Base-by-base conservation (phyloP, 768 basidiomycete species). In the Mycena alexandri region DNA sequence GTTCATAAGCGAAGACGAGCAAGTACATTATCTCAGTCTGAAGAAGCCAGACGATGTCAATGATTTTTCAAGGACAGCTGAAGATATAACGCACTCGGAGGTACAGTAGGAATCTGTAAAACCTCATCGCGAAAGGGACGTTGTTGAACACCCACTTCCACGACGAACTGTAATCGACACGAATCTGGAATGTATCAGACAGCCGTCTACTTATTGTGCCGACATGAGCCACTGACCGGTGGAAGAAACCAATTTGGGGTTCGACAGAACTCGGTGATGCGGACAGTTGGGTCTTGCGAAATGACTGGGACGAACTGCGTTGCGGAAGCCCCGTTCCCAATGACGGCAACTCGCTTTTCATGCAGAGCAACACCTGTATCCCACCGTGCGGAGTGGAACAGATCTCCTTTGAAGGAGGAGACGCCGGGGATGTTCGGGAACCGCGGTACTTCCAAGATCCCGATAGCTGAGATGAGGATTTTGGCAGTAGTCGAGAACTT, bases 241-340 rank as follows among this genome's bases (percentile, higher is more conserved):
- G 84, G 84, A 4, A 83, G 42, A 68, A 81, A 86, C 88, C 89
- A 90, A 68, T 86, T 84, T 25, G 87, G 87, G 42, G 85, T 88
- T 56, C 90, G 80, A 67, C 83, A 85, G 72, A 90, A 87, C 73
- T 90, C 87, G 65, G 86, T 78, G 22, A 90, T 81, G 63, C 84
- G 73, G n/a, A 85, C 83, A 6, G 84, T 81, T 12, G 82, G 77
- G 66, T 89, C 86, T 44, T 75, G 73, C n/a, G 87, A 79, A 64
- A 89, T 87, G 65, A 80, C 73, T 17, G 88, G 87, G 19, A 89
- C 73, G 50, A 89, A 83, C 73, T 92, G 90, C 7, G 89, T 86
- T 21, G 84, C 86, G 36, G 86, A 86, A 43, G 83, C 82, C 1
- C 86, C 89, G 69, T 88, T 89, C n/a, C 89, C 90, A 64, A 90